phyloP scores from a whole-genome alignment of 306 rosid genomes.

The Prunus padus region DNA sequence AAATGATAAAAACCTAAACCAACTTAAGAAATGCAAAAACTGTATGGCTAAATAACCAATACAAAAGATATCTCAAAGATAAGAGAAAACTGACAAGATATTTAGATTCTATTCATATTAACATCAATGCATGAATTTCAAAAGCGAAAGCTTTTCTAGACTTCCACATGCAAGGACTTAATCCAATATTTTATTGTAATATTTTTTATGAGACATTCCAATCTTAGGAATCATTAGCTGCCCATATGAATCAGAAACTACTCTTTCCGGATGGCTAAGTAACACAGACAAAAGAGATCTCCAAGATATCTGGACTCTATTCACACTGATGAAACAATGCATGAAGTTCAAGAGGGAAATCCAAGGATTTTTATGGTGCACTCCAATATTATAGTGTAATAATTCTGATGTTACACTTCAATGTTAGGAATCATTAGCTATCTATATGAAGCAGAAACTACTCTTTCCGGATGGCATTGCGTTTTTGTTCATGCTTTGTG shows the following conservation, averaged over 20 bases:
- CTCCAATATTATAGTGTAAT: background rate
- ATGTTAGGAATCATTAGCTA: background rate
- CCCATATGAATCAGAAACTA: background rate
- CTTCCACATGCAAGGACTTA: background rate
- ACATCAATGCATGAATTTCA: background rate
- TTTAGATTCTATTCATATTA: background rate
- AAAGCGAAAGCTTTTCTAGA: background rate
- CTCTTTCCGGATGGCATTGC: background rate
- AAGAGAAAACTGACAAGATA: background rate
- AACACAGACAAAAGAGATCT: background rate
- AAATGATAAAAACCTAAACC: slow-evolving; percentile 3
- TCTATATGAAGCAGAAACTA: background rate
- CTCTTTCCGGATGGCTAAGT: background rate
- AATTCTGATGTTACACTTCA: background rate
- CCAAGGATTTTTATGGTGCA: background rate
- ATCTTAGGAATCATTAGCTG: background rate
- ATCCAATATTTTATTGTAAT: background rate
- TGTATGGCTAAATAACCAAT: background rate
- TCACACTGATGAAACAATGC: background rate
- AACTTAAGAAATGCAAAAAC: background rate
- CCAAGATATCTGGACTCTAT: background rate
- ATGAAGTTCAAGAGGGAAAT: background rate
- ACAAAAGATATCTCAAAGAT: background rate
- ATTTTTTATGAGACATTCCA: background rate
- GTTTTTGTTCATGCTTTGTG: background rate